A percentile compares a stretch with the other conserved stretches of the same genome.
Conservation (phyloP, 768 basidiomycete species). For the Psilocybe subaeruginosa region DNA sequence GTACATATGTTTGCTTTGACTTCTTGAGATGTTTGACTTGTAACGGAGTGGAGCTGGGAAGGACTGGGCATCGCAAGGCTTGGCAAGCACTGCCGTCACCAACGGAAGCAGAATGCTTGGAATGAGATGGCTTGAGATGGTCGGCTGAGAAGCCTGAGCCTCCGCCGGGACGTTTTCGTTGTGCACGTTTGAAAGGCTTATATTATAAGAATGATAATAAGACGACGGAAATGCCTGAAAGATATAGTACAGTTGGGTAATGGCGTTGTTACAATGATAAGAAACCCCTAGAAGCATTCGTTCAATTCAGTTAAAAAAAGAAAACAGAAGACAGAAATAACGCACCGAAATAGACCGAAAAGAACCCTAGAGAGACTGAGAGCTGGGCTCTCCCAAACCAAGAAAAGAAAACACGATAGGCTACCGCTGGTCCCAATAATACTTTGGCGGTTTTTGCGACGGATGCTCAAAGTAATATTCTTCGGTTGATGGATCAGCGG, state of each 20-base stretch:
- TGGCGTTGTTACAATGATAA: conserved; percentile 1
- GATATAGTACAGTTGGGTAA: neutral
- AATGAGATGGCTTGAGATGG: neutral
- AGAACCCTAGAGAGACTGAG: neutral
- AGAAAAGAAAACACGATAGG: neutral
- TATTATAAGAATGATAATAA: neutral
- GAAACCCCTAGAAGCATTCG: neutral
- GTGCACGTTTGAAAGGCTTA: neutral
- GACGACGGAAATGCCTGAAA: neutral
- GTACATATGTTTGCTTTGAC: neutral
- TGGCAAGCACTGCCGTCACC: neutral
- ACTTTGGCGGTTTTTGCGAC: conserved; percentile 31
- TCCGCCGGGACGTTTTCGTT: neutral
- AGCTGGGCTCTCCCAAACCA: neutral
- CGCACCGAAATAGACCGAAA: neutral
- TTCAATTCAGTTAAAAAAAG: neutral
- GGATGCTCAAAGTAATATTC: conserved; percentile 29
- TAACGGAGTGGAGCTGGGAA: neutral
- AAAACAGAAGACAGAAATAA: neutral
- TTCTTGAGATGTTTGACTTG: neutral
- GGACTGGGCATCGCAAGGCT: neutral
- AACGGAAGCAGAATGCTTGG: neutral
- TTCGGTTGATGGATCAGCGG: conserved; percentile 15
- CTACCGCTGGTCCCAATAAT: conserved; percentile 33
- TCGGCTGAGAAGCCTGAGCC: neutral